These are phyloP conservation scores for Sporothrix globosa DNA, from an alignment of 2,329 filamentous ascomycete genomes.

Conservation along the genomic window DNA sequence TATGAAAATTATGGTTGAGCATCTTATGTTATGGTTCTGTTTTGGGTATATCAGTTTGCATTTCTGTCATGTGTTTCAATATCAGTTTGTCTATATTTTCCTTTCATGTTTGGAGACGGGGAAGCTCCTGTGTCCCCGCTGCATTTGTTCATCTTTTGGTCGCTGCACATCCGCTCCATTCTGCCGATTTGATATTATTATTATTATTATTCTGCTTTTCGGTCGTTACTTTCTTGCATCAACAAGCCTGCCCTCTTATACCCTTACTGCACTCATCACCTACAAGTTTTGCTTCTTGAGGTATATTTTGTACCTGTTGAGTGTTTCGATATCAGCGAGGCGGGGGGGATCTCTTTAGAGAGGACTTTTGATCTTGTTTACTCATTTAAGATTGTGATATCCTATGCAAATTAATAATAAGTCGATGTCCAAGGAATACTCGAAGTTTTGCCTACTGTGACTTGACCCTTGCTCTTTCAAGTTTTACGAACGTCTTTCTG, in stretches of 20 bases:
- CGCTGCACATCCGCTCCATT: neutral
- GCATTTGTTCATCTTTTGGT: slow-evolving; percentile 3
- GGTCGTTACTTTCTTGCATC: slow-evolving; percentile 21
- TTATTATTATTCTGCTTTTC: neutral
- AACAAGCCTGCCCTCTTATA: neutral
- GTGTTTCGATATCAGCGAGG: slow-evolving; percentile 20
- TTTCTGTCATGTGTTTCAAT: neutral
- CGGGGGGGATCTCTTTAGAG: neutral
- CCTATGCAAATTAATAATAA: neutral
- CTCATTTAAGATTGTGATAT: neutral
- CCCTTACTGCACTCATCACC: slow-evolving; percentile 2
- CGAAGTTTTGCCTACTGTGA: too few relatives aligned
- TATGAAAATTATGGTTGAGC: slow-evolving; percentile 23
- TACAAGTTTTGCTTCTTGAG: neutral
- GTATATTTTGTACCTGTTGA: neutral
- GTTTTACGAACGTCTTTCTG: too few relatives aligned
- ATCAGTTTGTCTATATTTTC: slow-evolving; percentile 20
- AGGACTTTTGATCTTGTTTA: slow-evolving; percentile 15
- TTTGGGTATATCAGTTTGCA: slow-evolving; percentile 14
- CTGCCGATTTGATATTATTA: neutral
- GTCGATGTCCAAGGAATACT: neutral
- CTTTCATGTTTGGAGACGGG: slow-evolving; percentile 1
- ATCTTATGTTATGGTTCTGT: slow-evolving; percentile 8
- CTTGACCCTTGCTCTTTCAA: too few relatives aligned
- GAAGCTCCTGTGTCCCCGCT: neutral